Evolutionary conservation across 73 alveolate genomes (phyloP).

Genomic region (Symbiodinium pilosum): DNA sequence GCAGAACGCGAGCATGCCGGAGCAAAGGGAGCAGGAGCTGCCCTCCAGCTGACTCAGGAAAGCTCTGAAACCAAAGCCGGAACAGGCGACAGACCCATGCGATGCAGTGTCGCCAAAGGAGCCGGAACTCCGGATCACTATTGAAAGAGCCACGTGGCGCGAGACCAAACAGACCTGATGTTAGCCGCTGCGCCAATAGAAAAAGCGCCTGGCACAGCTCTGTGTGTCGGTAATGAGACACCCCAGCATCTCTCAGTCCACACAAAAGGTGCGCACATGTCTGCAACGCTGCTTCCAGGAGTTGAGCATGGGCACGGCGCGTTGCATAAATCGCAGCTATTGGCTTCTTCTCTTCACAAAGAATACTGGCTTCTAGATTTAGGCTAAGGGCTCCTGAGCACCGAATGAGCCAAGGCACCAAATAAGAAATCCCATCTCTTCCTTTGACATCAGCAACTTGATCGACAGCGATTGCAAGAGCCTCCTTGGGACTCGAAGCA

Average conservation of each 20-base stretch:
- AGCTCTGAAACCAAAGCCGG: constrained; percentile 82
- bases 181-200: constrained; percentile 72
- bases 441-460: constrained; percentile 23
- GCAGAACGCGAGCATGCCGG: constrained; percentile 91
- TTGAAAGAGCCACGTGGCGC: constrained; percentile 60
- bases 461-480: constrained; percentile 22
- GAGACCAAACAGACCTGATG: constrained; percentile 62
- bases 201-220: constrained; percentile 68
- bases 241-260: constrained; percentile 76
- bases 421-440: constrained; percentile 48
- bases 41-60: constrained; percentile 75
- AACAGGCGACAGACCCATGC: constrained; percentile 66
- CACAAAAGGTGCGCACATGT: constrained; percentile 69
- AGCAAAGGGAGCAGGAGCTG: constrained; percentile 74
- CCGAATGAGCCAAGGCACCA: constrained; percentile 88
- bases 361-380: constrained; percentile 76
- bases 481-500: constrained; percentile 62
- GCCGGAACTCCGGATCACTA: constrained; percentile 66
- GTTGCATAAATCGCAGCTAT: constrained; percentile 71
- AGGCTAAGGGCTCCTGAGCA: constrained; percentile 86
- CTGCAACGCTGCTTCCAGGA: constrained; percentile 61
- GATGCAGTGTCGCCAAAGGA: constrained; percentile 81
- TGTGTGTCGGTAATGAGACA: constrained; percentile 63
- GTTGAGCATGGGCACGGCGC: constrained; percentile 38
- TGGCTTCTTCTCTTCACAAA: constrained; percentile 85